Conservation (phyloP, 2,329 filamentous ascomycete genomes). For the Anisogramma anomala region DNA sequence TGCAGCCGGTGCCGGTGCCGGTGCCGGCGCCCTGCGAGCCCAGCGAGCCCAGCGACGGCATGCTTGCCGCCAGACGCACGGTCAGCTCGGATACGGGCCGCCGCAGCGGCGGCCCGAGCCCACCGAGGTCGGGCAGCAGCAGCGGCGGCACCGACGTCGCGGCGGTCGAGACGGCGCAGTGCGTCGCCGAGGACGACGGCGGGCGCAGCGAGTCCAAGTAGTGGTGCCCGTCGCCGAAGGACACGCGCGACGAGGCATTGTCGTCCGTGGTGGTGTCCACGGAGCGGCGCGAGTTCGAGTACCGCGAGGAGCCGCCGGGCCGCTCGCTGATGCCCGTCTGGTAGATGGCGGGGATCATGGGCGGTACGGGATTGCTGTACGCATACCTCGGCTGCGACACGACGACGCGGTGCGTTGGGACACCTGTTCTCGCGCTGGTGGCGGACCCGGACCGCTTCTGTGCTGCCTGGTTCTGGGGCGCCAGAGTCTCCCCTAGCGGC, state of each 20-base stretch:
- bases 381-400: slow-evolving; percentile 16
- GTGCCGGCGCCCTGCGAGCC: too few relatives aligned
- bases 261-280: slow-evolving; percentile 19
- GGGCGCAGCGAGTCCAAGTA: slow-evolving; percentile 33
- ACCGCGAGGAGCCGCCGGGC: not conserved
- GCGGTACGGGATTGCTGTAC: slow-evolving; percentile 20
- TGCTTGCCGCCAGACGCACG: slow-evolving; percentile 34
- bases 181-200: slow-evolving; percentile 23
- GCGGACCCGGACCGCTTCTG: slow-evolving; percentile 7
- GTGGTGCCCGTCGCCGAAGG: slow-evolving; percentile 35
- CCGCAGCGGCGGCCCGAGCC: slow-evolving; percentile 15
- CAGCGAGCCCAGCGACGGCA: slow-evolving; percentile 27
- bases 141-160: slow-evolving; percentile 13
- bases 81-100: slow-evolving; percentile 36
- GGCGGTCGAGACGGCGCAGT: slow-evolving; percentile 17
- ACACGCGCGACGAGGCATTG: slow-evolving; percentile 26
- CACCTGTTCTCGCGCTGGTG: slow-evolving; percentile 2
- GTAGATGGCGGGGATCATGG: slow-evolving; percentile 23
- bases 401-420: slow-evolving; percentile 8
- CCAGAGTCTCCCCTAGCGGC: slow-evolving; percentile 20
- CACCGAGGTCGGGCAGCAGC: too few relatives aligned
- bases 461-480: not conserved
- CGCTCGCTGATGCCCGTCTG: slow-evolving; percentile 14
- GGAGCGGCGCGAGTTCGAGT: slow-evolving; percentile 22
- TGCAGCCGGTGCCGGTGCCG: too few relatives aligned